A percentile compares a stretch with the other conserved stretches of the same genome.
These are phyloP conservation scores for Pythium graminicola DNA, from an alignment of 352 stramenopile genomes.

Conservation along the genomic window DNA sequence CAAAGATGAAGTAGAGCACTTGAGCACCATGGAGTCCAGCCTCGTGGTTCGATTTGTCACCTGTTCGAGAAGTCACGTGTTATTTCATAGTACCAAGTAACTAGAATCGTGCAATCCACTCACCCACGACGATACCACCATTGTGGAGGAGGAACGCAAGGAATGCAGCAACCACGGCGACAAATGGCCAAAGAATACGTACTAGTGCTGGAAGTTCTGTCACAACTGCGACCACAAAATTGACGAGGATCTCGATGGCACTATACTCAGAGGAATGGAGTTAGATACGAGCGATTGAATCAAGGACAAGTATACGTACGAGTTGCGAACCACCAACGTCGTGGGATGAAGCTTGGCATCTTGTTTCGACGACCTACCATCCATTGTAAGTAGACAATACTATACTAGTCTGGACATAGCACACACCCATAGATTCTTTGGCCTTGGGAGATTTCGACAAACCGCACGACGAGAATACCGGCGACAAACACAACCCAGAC, in stretches of 20 bases:
- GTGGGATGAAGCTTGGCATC: slow-evolving; percentile 14
- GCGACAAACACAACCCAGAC: slow-evolving; percentile 87
- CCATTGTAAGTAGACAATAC: not conserved
- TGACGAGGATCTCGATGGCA: slow-evolving; percentile 37
- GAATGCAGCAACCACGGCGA: slow-evolving; percentile 50
- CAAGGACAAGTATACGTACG: not conserved
- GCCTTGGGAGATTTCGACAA: slow-evolving; percentile 53
- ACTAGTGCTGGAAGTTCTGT: slow-evolving; percentile 52
- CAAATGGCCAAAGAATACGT: slow-evolving; percentile 61
- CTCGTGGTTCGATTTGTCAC: slow-evolving; percentile 82
- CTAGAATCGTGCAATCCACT: no score
- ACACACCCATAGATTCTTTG: slow-evolving; percentile 68
- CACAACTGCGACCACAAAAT: slow-evolving; percentile 49
- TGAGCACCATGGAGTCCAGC: slow-evolving; percentile 65
- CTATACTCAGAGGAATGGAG: slow-evolving; percentile 15
- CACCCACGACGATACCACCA: slow-evolving; percentile 76
- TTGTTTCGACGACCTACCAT: slow-evolving; percentile 17
- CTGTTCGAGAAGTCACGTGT: no score
- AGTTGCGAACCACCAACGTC: slow-evolving; percentile 8
- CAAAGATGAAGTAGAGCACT: slow-evolving; percentile 72
- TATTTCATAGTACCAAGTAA: no score
- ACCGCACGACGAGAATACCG: slow-evolving; percentile 62
- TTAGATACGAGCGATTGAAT: not conserved
- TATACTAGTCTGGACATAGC: not conserved
- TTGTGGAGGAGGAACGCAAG: slow-evolving; percentile 61